These are phyloP conservation scores for Capronia americana DNA, from an alignment of 2,329 filamentous ascomycete species.

Conservation along the genomic window DNA sequence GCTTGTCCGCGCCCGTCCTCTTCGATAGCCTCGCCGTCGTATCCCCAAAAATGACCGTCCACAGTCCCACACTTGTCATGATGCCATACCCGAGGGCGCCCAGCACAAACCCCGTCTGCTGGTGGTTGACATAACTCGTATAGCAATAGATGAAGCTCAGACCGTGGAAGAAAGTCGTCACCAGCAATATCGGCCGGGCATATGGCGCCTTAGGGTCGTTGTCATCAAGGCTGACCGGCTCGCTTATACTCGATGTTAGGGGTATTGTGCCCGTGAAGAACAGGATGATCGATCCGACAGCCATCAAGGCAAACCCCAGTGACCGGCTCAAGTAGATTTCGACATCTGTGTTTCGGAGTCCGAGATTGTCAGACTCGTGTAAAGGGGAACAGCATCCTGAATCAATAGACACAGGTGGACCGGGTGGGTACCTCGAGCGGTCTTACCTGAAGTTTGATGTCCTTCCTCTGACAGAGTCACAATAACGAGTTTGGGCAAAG, in stretches of 20 bases:
- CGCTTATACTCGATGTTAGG: constrained; percentile 57
- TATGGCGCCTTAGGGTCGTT: constrained; percentile 63
- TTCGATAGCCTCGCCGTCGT: constrained; percentile 64
- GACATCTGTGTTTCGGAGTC: constrained; percentile 54
- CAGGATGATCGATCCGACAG: constrained; percentile 68
- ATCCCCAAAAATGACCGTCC: constrained; percentile 67
- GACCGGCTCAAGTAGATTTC: constrained; percentile 77
- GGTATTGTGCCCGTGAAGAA: constrained; percentile 75
- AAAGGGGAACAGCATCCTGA: neutral
- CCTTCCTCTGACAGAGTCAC: constrained; percentile 65
- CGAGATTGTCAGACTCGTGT: constrained; percentile 13
- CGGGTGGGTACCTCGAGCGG: neutral
- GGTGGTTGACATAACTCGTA: constrained; percentile 63
- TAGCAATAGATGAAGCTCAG: constrained; percentile 71
- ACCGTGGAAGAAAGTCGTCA: constrained; percentile 72
- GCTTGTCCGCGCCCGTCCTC: constrained; percentile 71
- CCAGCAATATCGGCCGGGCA: constrained; percentile 68
- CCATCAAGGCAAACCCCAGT: constrained; percentile 70
- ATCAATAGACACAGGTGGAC: neutral
- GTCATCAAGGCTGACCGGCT: constrained; percentile 51
- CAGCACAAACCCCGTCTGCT: constrained; percentile 65
- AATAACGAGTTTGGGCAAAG: constrained; percentile 66
- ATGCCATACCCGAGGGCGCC: constrained; percentile 64
- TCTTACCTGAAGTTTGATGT: constrained; percentile 60
- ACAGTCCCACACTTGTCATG: constrained; percentile 68